phyloP scores from a whole-genome alignment of 805 yeast genomes.

The Candida pini region DNA sequence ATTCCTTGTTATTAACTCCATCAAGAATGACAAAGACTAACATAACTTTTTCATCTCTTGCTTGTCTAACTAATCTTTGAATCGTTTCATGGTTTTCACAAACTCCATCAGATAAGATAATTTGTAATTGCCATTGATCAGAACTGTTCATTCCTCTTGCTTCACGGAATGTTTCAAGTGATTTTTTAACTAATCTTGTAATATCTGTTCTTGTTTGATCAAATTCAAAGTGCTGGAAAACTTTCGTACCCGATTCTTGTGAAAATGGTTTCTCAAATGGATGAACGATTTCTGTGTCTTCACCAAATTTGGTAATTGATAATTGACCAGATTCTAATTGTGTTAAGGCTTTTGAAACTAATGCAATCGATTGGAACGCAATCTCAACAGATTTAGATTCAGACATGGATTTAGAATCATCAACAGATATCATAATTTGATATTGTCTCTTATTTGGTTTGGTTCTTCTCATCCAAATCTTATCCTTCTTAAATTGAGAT shows the following conservation, averaged over 20 bases:
- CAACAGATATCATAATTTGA: conserved; percentile 96
- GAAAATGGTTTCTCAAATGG: conserved; percentile 83
- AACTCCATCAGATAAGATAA: conserved; percentile 92
- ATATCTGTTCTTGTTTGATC: conserved; percentile 85
- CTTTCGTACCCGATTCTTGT: conserved; percentile 74
- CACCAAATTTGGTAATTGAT: conserved; percentile 88
- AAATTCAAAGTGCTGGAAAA: conserved; percentile 86
- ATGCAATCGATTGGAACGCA: conserved; percentile 91
- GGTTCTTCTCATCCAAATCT: conserved; percentile 96
- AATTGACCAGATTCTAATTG: conserved; percentile 93
- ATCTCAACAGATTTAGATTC: conserved; percentile 85
- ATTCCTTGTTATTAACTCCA: conserved; percentile 77
- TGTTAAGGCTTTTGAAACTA: conserved; percentile 89
- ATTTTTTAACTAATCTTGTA: conserved; percentile 60
- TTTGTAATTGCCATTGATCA: conserved; percentile 90
- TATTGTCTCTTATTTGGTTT: conserved; percentile 96
- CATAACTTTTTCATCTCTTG: conserved; percentile 90
- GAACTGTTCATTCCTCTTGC: conserved; percentile 36
- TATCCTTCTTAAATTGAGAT: conserved; percentile 93
- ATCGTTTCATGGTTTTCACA: conserved; percentile 90
- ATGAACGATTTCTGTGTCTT: conserved; percentile 75
- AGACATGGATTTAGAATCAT: conserved; percentile 96
- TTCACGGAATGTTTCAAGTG: conserved; percentile 67
- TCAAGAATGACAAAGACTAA: conserved; percentile 91
- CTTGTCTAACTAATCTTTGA: conserved; percentile 79